Evolutionary conservation across 192 early-diverging fungal species (phyloP).

Genomic region (Pilaira anomala): DNA sequence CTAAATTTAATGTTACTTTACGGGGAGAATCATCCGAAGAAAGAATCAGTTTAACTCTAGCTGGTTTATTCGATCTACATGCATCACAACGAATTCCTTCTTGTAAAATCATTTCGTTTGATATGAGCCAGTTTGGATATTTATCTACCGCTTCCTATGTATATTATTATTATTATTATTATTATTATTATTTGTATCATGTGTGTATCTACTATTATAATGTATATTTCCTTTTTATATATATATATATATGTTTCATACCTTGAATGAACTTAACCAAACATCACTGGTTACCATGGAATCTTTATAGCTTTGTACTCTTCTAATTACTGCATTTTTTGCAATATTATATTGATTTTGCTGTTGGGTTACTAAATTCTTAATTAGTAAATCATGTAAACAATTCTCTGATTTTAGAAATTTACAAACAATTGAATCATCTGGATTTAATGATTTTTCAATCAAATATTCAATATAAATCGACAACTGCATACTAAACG

Average conservation of each 20-base stretch:
- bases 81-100: no score
- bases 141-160: constrained; percentile 7
- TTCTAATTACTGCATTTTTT: not conserved
- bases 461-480: not conserved
- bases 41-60: not conserved
- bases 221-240: not conserved
- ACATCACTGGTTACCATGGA: constrained; percentile 22
- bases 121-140: not conserved
- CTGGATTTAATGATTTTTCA: not conserved
- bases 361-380: constrained; percentile 5
- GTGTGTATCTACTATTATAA: not conserved
- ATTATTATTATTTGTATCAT: not conserved
- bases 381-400: not conserved
- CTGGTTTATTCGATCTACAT: constrained; percentile 9
- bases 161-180: not conserved
- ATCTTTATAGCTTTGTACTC: constrained; percentile 14
- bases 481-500: not conserved
- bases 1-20: constrained; percentile 1
- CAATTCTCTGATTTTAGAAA: no score
- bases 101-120: not conserved
- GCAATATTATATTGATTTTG: constrained; percentile 8
- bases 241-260: not conserved
- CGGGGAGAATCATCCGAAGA: not conserved
- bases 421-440: no score
- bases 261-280: constrained; percentile 13